Evolutionary conservation across 2,329 filamentous ascomycete species (phyloP), one percentile per base, ranked within the genome.

Genomic region (Cadophora gregata): DNA sequence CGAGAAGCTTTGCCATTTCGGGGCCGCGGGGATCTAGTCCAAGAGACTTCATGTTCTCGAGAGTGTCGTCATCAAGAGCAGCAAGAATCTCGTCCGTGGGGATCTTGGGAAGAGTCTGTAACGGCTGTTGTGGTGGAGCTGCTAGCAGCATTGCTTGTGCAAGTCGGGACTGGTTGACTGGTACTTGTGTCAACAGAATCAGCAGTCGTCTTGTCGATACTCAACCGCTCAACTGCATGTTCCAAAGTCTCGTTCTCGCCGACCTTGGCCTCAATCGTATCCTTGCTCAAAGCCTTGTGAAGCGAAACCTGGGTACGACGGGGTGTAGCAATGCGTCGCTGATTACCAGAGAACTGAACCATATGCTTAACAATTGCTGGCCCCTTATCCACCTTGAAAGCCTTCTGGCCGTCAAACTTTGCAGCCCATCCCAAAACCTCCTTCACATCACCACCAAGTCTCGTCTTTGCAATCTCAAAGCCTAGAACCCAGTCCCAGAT

Each of bases 381-480:
- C 19, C n/a, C 21, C 21, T 58, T 58, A 14, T 27, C 4, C 1
- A 21, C 21, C 19, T 42, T 58, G 3, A 25, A 21, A 21, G 10
- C 12, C 21, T 25, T 25, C 21, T 58, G 12, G 8, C 55, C 55
- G 0, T 25, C 33, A 3, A 58, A 25, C 25, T 58, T 16, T 1
- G n/a, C 33, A 58, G 55, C 55, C 55, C 55, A 58, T 16, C 55
- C 55, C 31, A 58, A 25, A 38, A 58, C 14, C 12, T 38, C 33
- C 31, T 58, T 24, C 9, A 58, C 55, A 58, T 58, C 55, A 25
- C 55, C 55, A 36, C 31, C 21, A 25, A 58, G 33, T 25, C 31
- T 42, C 2, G n/a, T 42, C 33, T 38, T 58, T 9, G 55, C 55
- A 36, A 58, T 42, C 31, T 58, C 21, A 16, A 58, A 58, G 12